Base-by-base conservation (phyloP, 148 eudicot genomes). In the Silene latifolia region DNA sequence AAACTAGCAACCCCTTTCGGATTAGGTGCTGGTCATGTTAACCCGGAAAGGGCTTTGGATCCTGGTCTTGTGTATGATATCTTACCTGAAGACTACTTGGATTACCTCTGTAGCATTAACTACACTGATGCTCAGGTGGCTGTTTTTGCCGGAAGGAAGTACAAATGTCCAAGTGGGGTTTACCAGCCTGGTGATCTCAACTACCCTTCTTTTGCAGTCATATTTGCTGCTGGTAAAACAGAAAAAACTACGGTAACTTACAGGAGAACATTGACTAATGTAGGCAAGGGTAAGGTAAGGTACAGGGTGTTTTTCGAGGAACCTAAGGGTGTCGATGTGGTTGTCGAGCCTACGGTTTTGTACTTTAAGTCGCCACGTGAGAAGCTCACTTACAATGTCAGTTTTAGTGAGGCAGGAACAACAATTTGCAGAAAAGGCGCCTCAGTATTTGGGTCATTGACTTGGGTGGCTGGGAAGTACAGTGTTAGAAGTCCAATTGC, bases 401-500 rank as follows among this genome's bases (percentile, higher is more conserved):
- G 80, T 29, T 88, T 90, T 76, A 73, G 75, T 59, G 80, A 79
- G 46, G 19, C 76, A 23, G 77, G 80, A 47, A 56, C 24, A 69
- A 39, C 46, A 62, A 58, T 23, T 39, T 39, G 9, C 44, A 62
- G 77, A 7, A 83, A 76, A 25, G 79, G 73, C 5, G 27, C 24
- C 59, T 80, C 82, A 27, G 67, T 75, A n/a, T 90, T 88, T 75
- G 94, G 94, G n/a, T 80, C 86, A 10, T 29, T 90, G 58, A 42
- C 27, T 67, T 90, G 91, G 91, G 60, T 61, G 21, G 83, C 79
- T 3, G 77, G 80, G 10, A 78, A 79, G 18, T 77, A 83, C 72
- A 66, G 48, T 63, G 91, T 90, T 69, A 71, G 88, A 69, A 90
- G 91, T 78, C 94, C 94, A 51, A 83, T 90, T 75, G 94, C 88